Percentiles rank a stretch among this genome's conserved stretches.
phyloP scores from a whole-genome alignment of 306 rosid genomes.

The Dicorynia guianensis region DNA sequence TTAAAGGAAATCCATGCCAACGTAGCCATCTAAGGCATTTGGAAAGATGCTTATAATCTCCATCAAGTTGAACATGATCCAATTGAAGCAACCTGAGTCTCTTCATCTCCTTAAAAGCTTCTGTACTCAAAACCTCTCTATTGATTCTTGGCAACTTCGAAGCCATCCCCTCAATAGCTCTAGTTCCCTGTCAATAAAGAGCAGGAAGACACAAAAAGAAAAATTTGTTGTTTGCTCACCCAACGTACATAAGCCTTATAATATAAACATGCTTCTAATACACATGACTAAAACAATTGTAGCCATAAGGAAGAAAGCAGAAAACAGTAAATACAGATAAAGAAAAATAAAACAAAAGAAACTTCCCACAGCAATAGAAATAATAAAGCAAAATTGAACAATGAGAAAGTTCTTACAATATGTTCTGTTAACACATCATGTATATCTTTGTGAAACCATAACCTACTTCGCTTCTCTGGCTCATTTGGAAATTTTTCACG shows the following conservation, averaged over 20 bases:
- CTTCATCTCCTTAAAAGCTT: slow-evolving; percentile 39
- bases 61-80: neutral
- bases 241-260: neutral
- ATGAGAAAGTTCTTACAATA: neutral
- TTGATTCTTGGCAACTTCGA: neutral
- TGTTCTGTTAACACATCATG: neutral
- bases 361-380: neutral
- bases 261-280: neutral
- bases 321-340: no score
- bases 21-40: slow-evolving; percentile 23
- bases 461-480: neutral
- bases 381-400: neutral
- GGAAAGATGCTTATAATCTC: slow-evolving; percentile 30
- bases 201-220: no score
- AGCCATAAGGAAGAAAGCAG: no score
- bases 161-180: neutral
- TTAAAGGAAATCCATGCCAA: no score
- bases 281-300: no score
- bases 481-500: neutral
- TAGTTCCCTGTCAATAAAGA: slow-evolving; percentile 33
- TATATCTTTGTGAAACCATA: neutral
- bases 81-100: slow-evolving; percentile 43
- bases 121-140: neutral
- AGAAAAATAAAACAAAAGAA: neutral
- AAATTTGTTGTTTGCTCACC: neutral